phyloP scores from a whole-genome alignment of 495 filamentous ascomycete species.

The Entonaema liquescens region DNA sequence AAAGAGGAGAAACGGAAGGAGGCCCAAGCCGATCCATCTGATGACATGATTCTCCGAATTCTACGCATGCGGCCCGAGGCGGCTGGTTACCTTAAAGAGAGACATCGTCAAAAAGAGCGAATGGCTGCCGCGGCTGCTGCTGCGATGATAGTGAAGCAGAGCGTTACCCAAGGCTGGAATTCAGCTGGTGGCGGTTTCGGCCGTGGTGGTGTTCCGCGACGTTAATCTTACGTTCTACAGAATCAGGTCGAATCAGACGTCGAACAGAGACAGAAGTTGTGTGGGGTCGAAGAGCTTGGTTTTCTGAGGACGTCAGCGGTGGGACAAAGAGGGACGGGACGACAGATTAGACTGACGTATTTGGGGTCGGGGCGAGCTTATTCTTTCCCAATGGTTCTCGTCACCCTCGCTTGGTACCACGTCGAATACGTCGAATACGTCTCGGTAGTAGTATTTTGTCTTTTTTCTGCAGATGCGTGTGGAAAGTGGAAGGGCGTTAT shows the following conservation, averaged over 20 bases:
- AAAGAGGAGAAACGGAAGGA: constrained; percentile 97
- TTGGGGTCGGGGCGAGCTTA: background rate
- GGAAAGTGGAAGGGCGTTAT: constrained; percentile 25
- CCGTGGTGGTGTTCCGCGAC: constrained; percentile 58
- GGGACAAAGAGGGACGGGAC: constrained; percentile 1
- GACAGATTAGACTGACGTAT: background rate
- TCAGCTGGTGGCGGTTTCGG: constrained; percentile 73
- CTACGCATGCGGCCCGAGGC: constrained; percentile 96
- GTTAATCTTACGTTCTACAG: constrained; percentile 32
- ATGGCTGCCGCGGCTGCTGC: constrained; percentile 89
- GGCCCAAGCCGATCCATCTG: constrained; percentile 93
- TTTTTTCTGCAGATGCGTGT: background rate
- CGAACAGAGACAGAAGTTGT: constrained; percentile 29
- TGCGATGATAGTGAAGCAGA: constrained; percentile 93
- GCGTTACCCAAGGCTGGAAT: constrained; percentile 68
- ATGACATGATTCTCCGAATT: constrained; percentile 98
- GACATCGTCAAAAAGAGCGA: constrained; percentile 92
- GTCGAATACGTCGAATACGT: background rate
- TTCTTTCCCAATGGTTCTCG: background rate
- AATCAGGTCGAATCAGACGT: background rate
- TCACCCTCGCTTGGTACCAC: background rate
- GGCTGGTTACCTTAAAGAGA: constrained; percentile 85
- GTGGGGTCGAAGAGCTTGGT: constrained; percentile 37
- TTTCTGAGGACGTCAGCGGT: constrained; percentile 25
- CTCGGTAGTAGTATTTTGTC: constrained; percentile 8